These are phyloP conservation scores for Tympanopsis confertula DNA, from an alignment of 2,329 filamentous ascomycete genomes.

Conservation along the genomic window DNA sequence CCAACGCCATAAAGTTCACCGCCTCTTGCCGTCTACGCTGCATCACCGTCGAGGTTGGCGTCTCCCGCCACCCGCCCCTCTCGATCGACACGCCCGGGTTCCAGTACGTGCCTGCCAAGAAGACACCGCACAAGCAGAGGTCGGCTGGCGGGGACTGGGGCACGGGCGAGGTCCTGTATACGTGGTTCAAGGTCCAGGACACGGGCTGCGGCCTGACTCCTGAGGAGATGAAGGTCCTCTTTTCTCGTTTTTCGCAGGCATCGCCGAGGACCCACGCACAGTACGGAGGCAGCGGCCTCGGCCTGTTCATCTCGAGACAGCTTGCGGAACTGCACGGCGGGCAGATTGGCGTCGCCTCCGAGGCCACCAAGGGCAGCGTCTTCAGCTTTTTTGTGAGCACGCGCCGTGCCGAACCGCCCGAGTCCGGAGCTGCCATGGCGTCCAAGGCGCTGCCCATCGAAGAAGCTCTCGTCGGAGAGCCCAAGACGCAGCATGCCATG, in stretches of 20 bases:
- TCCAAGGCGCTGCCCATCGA: constrained; percentile 6
- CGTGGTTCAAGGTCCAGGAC: constrained; percentile 66
- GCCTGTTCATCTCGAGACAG: constrained; percentile 67
- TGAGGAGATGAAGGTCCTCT: constrained; percentile 63
- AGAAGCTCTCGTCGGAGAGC: constrained; percentile 7
- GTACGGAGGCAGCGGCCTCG: constrained; percentile 69
- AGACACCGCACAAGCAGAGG: constrained; percentile 3
- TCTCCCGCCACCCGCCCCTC: constrained; percentile 43
- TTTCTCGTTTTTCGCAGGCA: constrained; percentile 70
- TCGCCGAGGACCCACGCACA: constrained; percentile 66
- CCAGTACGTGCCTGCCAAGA: constrained; percentile 16
- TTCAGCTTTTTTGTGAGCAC: constrained; percentile 44
- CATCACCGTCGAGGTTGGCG: constrained; percentile 35
- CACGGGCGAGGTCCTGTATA: constrained; percentile 38
- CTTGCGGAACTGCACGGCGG: constrained; percentile 71
- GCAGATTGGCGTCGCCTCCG: constrained; percentile 64
- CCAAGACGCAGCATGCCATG: constrained; percentile 4
- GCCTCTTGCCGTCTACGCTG: constrained; percentile 46
- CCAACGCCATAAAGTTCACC: constrained; percentile 76
- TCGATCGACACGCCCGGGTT: constrained; percentile 10
- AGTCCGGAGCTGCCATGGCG: constrained; percentile 1
- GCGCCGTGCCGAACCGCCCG: constrained; percentile 12
- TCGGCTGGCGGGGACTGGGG: constrained; percentile 7
- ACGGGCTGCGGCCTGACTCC: constrained; percentile 64
- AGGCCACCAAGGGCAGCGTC: constrained; percentile 55